Percentiles rank a stretch among this genome's conserved stretches.
Evolutionary conservation across 306 rosid genomes (phyloP).

Genomic region (Abrus pulchellus): DNA sequence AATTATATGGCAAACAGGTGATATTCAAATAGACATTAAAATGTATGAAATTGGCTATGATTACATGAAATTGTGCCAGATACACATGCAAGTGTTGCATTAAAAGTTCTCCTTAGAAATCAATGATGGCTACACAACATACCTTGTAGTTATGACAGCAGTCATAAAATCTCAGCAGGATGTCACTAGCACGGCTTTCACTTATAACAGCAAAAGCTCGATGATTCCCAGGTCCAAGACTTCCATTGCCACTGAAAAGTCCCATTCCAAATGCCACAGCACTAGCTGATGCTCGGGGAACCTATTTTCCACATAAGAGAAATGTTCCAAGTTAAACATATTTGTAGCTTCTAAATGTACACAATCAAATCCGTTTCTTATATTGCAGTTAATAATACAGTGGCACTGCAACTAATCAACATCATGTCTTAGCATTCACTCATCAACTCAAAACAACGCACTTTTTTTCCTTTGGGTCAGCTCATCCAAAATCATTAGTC

Average conservation of each 20-base stretch:
- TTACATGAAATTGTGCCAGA: constrained; percentile 18
- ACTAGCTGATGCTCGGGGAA: constrained; percentile 97
- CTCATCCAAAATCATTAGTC: constrained; percentile 25
- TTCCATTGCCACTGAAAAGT: constrained; percentile 80
- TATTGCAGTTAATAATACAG: constrained; percentile 14
- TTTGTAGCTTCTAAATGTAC: constrained; percentile 15
- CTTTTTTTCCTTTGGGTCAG: constrained; percentile 3
- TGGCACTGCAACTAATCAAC: constrained; percentile 14
- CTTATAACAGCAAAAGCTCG: constrained; percentile 88
- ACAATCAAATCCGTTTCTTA: background rate
- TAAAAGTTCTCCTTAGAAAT: constrained; percentile 25
- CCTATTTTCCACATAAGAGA: constrained; percentile 54
- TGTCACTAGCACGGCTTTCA: constrained; percentile 94
- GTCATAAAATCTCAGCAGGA: constrained; percentile 78
- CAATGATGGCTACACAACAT: constrained; percentile 43
- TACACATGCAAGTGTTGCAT: constrained; percentile 17
- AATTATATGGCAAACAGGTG: background rate
- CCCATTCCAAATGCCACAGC: constrained; percentile 99
- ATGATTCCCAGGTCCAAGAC: constrained; percentile 76
- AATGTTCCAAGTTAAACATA: constrained; percentile 35
- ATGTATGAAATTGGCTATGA: constrained; percentile 21
- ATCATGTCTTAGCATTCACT: constrained; percentile 15
- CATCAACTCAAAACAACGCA: constrained; percentile 17
- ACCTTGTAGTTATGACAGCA: constrained; percentile 89
- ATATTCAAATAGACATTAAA: constrained; percentile 33